Evolutionary conservation across 352 stramenopile genomes (phyloP).

Genomic region (Phytophthora ohioensis): DNA sequence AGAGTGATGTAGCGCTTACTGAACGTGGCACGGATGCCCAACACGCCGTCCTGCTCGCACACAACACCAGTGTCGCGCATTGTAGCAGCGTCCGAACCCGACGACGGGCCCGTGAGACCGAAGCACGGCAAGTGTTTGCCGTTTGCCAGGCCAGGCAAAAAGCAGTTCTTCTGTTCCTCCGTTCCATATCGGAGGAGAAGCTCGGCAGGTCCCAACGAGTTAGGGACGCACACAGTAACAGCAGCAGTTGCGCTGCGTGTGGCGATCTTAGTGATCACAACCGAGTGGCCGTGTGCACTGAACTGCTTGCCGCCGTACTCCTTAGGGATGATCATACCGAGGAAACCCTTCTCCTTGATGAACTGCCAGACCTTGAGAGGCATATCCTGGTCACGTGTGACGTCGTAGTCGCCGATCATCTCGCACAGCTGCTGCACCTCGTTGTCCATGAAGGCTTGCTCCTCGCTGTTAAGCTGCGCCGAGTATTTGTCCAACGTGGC

Average conservation of each 20-base stretch:
- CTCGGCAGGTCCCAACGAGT: slow-evolving; percentile 97
- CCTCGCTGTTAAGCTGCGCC: slow-evolving; percentile 92
- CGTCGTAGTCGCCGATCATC: slow-evolving; percentile 96
- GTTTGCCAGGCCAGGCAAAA: slow-evolving; percentile 92
- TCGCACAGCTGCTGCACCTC: slow-evolving; percentile 96
- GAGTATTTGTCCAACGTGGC: slow-evolving; percentile 95
- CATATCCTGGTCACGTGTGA: slow-evolving; percentile 94
- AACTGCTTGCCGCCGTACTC: slow-evolving; percentile 94
- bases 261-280: slow-evolving; percentile 94
- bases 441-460: slow-evolving; percentile 96
- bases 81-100: slow-evolving; percentile 94
- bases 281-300: slow-evolving; percentile 91
- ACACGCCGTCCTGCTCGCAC: slow-evolving; percentile 93
- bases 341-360: slow-evolving; percentile 96
- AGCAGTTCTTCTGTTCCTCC: slow-evolving; percentile 96
- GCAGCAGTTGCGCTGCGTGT: slow-evolving; percentile 92
- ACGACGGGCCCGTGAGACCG: slow-evolving; percentile 95
- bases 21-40: slow-evolving; percentile 96
- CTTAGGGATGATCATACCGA: slow-evolving; percentile 99
- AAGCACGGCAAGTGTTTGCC: slow-evolving; percentile 98
- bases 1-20: slow-evolving; percentile 99
- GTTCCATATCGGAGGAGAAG: slow-evolving; percentile 97
- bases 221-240: slow-evolving; percentile 97
- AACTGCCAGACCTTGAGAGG: slow-evolving; percentile 95
- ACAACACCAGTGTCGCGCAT: slow-evolving; percentile 97